These are phyloP conservation scores for Helotiales sp. DNA, from an alignment of 2,329 filamentous ascomycete genomes.

Conservation along the genomic window DNA sequence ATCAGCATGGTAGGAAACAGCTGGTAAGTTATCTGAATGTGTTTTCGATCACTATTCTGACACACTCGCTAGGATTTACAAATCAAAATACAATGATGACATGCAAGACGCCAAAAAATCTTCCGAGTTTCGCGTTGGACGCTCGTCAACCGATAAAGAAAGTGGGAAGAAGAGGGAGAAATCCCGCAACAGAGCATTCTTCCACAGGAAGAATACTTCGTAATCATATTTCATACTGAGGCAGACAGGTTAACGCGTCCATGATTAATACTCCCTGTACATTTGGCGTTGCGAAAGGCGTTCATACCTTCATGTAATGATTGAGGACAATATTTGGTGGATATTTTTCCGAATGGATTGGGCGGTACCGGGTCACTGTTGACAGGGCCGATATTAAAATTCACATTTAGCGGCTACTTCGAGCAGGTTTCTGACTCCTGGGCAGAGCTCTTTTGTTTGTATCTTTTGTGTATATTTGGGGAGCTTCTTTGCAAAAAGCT, in stretches of 20 bases:
- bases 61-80: constrained; percentile 75
- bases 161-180: constrained; percentile 69
- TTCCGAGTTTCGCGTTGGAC: constrained; percentile 41
- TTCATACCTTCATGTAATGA: constrained; percentile 4
- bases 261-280: neutral
- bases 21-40: constrained; percentile 66
- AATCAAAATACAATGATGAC: constrained; percentile 84
- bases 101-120: constrained; percentile 33
- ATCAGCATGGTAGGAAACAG: constrained; percentile 98
- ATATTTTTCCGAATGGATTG: neutral
- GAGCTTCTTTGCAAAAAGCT: neutral
- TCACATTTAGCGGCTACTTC: neutral
- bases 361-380: neutral
- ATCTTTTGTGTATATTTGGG: neutral
- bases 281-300: constrained; percentile 2
- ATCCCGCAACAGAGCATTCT: constrained; percentile 73
- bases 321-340: neutral
- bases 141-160: constrained; percentile 29
- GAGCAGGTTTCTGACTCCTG: neutral
- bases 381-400: neutral
- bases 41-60: neutral
- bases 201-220: constrained; percentile 47
- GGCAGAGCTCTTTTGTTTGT: neutral
- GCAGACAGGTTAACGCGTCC: neutral
- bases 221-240: neutral